phyloP scores from a whole-genome alignment of 2,329 filamentous ascomycete species.

The Colletotrichum magnum region DNA sequence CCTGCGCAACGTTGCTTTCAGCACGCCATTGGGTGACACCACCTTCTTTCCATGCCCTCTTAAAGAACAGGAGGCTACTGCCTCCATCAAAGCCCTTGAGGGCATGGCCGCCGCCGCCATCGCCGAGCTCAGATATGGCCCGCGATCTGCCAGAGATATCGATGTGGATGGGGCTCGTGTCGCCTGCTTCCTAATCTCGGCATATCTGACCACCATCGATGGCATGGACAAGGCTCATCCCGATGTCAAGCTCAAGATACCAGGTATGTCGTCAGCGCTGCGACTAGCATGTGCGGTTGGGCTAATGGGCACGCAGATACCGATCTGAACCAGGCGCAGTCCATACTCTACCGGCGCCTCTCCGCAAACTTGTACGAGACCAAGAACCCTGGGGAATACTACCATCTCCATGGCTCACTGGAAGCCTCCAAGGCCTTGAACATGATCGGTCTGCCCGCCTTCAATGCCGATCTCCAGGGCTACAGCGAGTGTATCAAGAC shows the following conservation, averaged over 20 bases:
- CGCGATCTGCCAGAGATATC: slow-evolving; percentile 54
- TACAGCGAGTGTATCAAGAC: slow-evolving; percentile 67
- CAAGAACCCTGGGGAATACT: slow-evolving; percentile 70
- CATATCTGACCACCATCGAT: slow-evolving; percentile 69
- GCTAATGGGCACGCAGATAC: slow-evolving; percentile 63
- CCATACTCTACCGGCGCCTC: slow-evolving; percentile 74
- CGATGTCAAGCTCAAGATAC: slow-evolving; percentile 54
- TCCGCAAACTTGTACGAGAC: slow-evolving; percentile 77
- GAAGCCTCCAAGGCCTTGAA: slow-evolving; percentile 74
- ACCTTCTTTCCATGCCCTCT: slow-evolving; percentile 57
- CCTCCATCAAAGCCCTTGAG: slow-evolving; percentile 71
- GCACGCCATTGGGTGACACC: slow-evolving; percentile 47
- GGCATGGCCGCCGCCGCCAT: slow-evolving; percentile 72
- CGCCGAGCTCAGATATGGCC: slow-evolving; percentile 67
- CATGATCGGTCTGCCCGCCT: slow-evolving; percentile 74
- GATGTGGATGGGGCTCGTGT: slow-evolving; percentile 67
- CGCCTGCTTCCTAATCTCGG: slow-evolving; percentile 70
- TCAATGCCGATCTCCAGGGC: slow-evolving; percentile 69
- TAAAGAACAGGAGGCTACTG: slow-evolving; percentile 56
- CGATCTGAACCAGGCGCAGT: slow-evolving; percentile 75
- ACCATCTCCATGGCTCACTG: slow-evolving; percentile 78
- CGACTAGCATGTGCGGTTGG: not conserved
- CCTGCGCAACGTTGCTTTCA: slow-evolving; percentile 49
- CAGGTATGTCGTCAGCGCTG: slow-evolving; percentile 32
- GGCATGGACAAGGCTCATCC: slow-evolving; percentile 64